These are phyloP conservation scores for Claviceps maximensis DNA, from an alignment of 2,329 filamentous ascomycete species.

Conservation along the genomic window DNA sequence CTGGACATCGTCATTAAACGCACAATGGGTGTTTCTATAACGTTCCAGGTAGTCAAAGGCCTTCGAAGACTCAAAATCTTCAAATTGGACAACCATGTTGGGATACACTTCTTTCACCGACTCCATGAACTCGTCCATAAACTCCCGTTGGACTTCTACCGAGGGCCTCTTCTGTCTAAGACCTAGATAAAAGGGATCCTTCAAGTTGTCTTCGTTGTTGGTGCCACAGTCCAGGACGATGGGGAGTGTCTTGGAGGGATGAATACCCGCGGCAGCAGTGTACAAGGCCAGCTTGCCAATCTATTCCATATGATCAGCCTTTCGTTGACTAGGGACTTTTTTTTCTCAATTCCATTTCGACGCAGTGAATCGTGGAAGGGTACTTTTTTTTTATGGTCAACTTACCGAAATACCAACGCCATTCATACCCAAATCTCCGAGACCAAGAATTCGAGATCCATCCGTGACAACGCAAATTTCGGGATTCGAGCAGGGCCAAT, in stretches of 20 bases:
- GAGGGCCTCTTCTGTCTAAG: slow-evolving; percentile 71
- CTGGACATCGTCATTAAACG: slow-evolving; percentile 98
- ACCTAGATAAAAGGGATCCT: slow-evolving; percentile 74
- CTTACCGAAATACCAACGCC: slow-evolving; percentile 90
- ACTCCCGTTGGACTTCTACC: slow-evolving; percentile 68
- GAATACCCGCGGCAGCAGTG: slow-evolving; percentile 88
- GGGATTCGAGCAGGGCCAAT: slow-evolving; percentile 82
- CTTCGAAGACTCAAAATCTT: slow-evolving; percentile 87
- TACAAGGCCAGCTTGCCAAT: slow-evolving; percentile 93
- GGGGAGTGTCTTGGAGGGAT: slow-evolving; percentile 69
- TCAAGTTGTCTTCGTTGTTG: slow-evolving; percentile 51
- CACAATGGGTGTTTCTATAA: slow-evolving; percentile 79
- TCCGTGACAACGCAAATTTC: slow-evolving; percentile 97
- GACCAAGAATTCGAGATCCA: slow-evolving; percentile 80
- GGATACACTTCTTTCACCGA: slow-evolving; percentile 64
- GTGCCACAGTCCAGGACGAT: slow-evolving; percentile 57
- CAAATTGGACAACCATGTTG: slow-evolving; percentile 72
- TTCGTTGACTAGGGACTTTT: not conserved
- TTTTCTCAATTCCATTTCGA: not conserved
- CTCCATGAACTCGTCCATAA: slow-evolving; percentile 95
- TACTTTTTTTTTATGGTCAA: slow-evolving; percentile 10
- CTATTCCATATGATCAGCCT: slow-evolving; percentile 19
- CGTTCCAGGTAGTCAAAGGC: slow-evolving; percentile 87
- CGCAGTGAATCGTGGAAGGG: not conserved
- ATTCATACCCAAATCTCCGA: slow-evolving; percentile 91